Base-by-base conservation (phyloP, 1,284 basidiomycete genomes). In the Malassezia furfur region DNA sequence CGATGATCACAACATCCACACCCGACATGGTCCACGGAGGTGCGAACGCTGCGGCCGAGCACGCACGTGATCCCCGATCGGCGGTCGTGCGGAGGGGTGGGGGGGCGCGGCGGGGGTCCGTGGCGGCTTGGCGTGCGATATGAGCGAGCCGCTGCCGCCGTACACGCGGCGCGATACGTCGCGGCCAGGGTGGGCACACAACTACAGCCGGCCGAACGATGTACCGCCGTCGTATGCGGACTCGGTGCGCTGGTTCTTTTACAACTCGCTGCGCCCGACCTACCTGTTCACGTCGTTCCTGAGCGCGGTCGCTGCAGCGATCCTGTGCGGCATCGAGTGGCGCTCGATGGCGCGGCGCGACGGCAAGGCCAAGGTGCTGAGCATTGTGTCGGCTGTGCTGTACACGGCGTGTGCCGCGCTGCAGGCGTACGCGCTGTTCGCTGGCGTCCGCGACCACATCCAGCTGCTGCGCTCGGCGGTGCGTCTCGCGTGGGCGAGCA, bases 1-100 rank as follows among this genome's bases (percentile, higher is more conserved):
- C 55, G 17, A 57, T 57, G 36, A 57, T 40, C 14, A 50, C 51
- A 39, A 57, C 50, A 39, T 57, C 55, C 17, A 57, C 51, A 21
- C 37, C 41, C 30, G 54, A 28, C 54, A 57, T 57, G 11, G 48
- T 44, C 30, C 12, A 34, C 3, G 4, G 25, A 28, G 25, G 3
- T 7, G 7, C 25, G 25, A 28, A 28, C 25, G 25, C 25, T 28
- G 25, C 25, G 25, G 25, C 25, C 25, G 25, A 28, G 25, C 7
- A 7, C 25, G 25, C 25, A 28, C 25, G 25, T 28, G 25, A 28
- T 28, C 7, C 4, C 25, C 7, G 25, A 4, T 28, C 25, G 25
- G 25, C 25, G 25, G 25, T 7, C 25, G 25, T 28, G 25, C 25
- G 25, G 11, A 2, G 19, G 39, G 19, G n/a, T 11, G 39, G 17